A percentile compares a stretch with the other conserved stretches of the same genome.
Evolutionary conservation across 2,329 filamentous ascomycete species (phyloP).

Genomic region (Colletotrichum trifolii): DNA sequence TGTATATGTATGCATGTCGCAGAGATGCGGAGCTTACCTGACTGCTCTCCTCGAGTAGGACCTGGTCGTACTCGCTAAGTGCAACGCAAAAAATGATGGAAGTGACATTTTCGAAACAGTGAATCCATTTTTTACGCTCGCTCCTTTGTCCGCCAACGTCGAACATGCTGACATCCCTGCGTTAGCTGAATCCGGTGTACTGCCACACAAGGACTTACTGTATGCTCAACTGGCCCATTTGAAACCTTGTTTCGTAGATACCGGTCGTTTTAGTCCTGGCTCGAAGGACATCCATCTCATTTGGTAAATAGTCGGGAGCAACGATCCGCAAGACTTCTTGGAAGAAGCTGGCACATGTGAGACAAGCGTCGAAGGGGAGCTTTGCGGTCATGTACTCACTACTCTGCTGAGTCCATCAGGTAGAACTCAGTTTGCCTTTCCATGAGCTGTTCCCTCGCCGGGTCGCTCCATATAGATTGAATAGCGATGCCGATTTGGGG

Average conservation of each 20-base stretch:
- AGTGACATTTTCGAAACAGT: slow-evolving; percentile 99
- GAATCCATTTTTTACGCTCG: slow-evolving; percentile 99
- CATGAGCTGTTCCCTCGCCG: slow-evolving; percentile 83
- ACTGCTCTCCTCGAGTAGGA: slow-evolving; percentile 94
- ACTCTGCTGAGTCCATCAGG: slow-evolving; percentile 98
- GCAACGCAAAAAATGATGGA: slow-evolving; percentile 99
- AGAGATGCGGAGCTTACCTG: slow-evolving; percentile 70
- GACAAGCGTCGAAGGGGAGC: slow-evolving; percentile 13
- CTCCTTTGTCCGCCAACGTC: slow-evolving; percentile 97
- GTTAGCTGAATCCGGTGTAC: slow-evolving; percentile 1
- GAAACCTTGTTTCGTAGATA: slow-evolving; percentile 98
- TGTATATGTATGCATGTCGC: too few relatives aligned
- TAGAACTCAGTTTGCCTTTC: slow-evolving; percentile 98
- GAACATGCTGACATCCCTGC: slow-evolving; percentile 83
- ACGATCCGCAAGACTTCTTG: slow-evolving; percentile 90
- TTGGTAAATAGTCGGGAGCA: slow-evolving; percentile 85
- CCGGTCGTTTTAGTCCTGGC: slow-evolving; percentile 98
- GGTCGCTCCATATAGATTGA: slow-evolving; percentile 89
- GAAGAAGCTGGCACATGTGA: slow-evolving; percentile 79
- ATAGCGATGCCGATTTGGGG: slow-evolving; percentile 84
- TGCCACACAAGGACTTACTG: slow-evolving; percentile 73
- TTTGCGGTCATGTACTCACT: slow-evolving; percentile 69
- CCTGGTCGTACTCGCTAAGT: slow-evolving; percentile 97
- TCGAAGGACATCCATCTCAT: slow-evolving; percentile 93
- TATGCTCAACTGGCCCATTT: slow-evolving; percentile 98